These are phyloP conservation scores for Podospora conica DNA, from an alignment of 495 filamentous ascomycete genomes.

Conservation along the genomic window DNA sequence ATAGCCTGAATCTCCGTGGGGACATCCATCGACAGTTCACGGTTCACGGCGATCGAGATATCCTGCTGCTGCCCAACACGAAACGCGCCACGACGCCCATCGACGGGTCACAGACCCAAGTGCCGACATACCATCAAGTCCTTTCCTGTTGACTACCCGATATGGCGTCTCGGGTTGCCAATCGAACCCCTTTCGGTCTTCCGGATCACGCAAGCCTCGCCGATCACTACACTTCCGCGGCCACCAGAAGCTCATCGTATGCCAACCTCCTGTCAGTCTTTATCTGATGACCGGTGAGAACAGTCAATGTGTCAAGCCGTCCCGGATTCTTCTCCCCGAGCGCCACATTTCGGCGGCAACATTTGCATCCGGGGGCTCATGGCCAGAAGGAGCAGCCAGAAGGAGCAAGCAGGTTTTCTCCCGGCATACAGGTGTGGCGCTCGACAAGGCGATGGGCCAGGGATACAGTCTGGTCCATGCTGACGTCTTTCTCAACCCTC, in stretches of 20 bases:
- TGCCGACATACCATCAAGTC: background rate
- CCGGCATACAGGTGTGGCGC: background rate
- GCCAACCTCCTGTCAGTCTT: background rate
- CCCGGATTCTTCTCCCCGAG: background rate
- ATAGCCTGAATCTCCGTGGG: background rate
- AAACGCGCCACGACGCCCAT: constrained; percentile 6
- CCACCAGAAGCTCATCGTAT: background rate
- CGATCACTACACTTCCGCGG: background rate
- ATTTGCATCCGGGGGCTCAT: background rate
- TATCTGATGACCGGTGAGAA: background rate
- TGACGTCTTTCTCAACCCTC: background rate
- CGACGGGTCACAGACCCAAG: background rate
- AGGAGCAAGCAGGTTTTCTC: background rate
- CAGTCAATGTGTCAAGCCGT: background rate
- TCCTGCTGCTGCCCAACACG: background rate
- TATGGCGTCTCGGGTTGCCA: background rate
- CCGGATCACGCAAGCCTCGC: background rate
- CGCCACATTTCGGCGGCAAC: background rate
- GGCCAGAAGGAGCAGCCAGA: too few species aligned
- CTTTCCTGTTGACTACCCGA: background rate
- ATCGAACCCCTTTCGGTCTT: background rate
- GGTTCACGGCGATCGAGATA: background rate
- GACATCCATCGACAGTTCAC: background rate
- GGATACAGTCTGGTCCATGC: background rate
- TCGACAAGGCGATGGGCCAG: background rate